Evolutionary conservation across 257 asterid genomes (phyloP).

Genomic region (Solanum gandarillasii): DNA sequence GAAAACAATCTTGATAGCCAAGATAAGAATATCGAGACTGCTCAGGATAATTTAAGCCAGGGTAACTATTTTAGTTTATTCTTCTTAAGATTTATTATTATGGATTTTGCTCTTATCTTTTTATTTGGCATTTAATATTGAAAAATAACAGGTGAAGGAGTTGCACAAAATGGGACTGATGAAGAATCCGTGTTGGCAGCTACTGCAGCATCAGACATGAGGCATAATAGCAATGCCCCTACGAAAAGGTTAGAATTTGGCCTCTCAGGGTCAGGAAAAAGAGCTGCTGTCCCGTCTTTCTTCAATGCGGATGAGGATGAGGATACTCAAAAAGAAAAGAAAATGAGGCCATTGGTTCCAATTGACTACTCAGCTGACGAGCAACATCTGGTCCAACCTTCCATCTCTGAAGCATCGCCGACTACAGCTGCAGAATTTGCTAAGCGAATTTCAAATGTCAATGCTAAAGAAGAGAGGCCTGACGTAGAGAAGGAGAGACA

Average conservation of each 20-base stretch:
- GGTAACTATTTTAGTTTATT: slow-evolving; percentile 18
- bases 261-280: slow-evolving; percentile 74
- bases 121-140: neutral
- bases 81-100: neutral
- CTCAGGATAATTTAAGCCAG: slow-evolving; percentile 30
- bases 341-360: slow-evolving; percentile 97
- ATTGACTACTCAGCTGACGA: slow-evolving; percentile 95
- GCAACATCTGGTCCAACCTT: slow-evolving; percentile 41
- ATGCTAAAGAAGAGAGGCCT: slow-evolving; percentile 59
- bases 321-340: slow-evolving; percentile 87
- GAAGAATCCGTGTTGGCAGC: slow-evolving; percentile 35
- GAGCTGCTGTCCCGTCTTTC: slow-evolving; percentile 86
- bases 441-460: slow-evolving; percentile 51
- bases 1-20: slow-evolving; percentile 29
- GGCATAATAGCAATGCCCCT: slow-evolving; percentile 51
- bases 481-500: slow-evolving; percentile 59
- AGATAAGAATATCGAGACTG: slow-evolving; percentile 26
- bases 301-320: slow-evolving; percentile 90
- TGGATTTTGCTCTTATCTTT: neutral
- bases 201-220: slow-evolving; percentile 32
- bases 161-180: slow-evolving; percentile 40
- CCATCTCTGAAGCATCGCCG: slow-evolving; percentile 42
- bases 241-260: slow-evolving; percentile 86
- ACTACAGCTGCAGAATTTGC: slow-evolving; percentile 58
- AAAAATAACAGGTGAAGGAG: slow-evolving; percentile 42